Conservation (phyloP, 2,329 filamentous ascomycete species). For the Arthrobotrys sinensis region DNA sequence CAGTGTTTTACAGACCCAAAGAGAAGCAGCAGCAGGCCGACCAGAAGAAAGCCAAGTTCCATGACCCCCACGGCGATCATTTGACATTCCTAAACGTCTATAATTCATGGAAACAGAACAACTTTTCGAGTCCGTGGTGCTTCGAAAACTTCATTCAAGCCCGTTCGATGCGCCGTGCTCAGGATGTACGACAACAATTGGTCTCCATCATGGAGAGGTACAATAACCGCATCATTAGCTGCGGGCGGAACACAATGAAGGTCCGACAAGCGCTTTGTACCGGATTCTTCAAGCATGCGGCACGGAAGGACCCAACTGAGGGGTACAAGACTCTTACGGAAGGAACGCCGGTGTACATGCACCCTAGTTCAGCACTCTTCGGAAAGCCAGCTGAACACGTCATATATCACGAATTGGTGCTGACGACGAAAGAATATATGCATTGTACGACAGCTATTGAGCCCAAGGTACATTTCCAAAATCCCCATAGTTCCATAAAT, state of each 20-base stretch:
- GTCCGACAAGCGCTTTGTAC: slow-evolving; percentile 90
- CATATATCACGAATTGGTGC: slow-evolving; percentile 89
- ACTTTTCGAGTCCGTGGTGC: slow-evolving; percentile 90
- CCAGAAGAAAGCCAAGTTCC: slow-evolving; percentile 97
- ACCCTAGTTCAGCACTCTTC: slow-evolving; percentile 91
- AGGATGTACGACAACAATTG: slow-evolving; percentile 92
- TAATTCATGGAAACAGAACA: slow-evolving; percentile 92
- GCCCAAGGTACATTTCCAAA: slow-evolving; percentile 75
- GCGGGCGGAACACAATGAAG: slow-evolving; percentile 87
- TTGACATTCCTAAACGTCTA: slow-evolving; percentile 96
- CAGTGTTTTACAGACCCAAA: slow-evolving; percentile 94
- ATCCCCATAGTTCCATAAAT: not conserved
- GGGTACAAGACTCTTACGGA: slow-evolving; percentile 98
- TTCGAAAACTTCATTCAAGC: slow-evolving; percentile 98
- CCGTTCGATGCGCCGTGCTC: slow-evolving; percentile 86
- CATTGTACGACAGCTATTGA: slow-evolving; percentile 93
- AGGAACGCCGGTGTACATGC: slow-evolving; percentile 93
- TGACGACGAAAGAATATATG: slow-evolving; percentile 99
- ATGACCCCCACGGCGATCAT: slow-evolving; percentile 94
- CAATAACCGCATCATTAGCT: slow-evolving; percentile 84
- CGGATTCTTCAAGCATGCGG: slow-evolving; percentile 95
- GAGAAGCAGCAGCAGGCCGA: slow-evolving; percentile 97
- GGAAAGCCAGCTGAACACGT: slow-evolving; percentile 97
- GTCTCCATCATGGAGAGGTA: slow-evolving; percentile 95
- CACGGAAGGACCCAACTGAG: slow-evolving; percentile 94